Conservation (phyloP, 1,284 basidiomycete genomes). For the Leccinum olivaceoglutinosum region DNA sequence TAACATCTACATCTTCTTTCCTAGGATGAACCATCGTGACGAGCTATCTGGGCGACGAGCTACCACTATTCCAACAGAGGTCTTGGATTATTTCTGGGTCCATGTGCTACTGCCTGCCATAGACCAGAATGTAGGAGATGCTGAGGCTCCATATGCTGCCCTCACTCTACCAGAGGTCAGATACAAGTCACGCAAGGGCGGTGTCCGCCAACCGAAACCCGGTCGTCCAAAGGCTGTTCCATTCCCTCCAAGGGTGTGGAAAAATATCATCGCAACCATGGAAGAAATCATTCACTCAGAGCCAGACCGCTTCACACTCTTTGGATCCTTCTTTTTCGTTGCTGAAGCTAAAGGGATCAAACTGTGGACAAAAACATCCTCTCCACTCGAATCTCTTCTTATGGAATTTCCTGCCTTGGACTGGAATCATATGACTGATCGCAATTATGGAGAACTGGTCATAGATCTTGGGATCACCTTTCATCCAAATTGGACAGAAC, state of each 20-base stretch:
- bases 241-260: too few relatives aligned
- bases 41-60: neutral
- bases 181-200: conserved; percentile 3
- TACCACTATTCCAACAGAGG: conserved; percentile 7
- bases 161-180: conserved; percentile 3
- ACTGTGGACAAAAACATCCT: neutral
- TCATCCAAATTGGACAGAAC: too few relatives aligned
- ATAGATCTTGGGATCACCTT: too few relatives aligned
- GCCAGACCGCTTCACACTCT: neutral
- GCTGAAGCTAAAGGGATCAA: conserved; percentile 12
- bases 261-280: neutral
- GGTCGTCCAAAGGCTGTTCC: neutral
- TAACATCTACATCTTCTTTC: conserved; percentile 8
- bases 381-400: too few relatives aligned
- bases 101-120: conserved; percentile 14
- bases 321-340: conserved; percentile 17
- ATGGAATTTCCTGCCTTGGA: neutral
- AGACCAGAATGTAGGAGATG: neutral
- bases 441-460: neutral
- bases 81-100: conserved; percentile 7
- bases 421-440: neutral
- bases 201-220: neutral
- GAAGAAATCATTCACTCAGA: neutral
- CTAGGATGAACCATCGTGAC: conserved; percentile 15
- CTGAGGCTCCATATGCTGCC: neutral